These are phyloP conservation scores for Allium fistulosum DNA, from an alignment of 106 monocot species.

Conservation along the genomic window DNA sequence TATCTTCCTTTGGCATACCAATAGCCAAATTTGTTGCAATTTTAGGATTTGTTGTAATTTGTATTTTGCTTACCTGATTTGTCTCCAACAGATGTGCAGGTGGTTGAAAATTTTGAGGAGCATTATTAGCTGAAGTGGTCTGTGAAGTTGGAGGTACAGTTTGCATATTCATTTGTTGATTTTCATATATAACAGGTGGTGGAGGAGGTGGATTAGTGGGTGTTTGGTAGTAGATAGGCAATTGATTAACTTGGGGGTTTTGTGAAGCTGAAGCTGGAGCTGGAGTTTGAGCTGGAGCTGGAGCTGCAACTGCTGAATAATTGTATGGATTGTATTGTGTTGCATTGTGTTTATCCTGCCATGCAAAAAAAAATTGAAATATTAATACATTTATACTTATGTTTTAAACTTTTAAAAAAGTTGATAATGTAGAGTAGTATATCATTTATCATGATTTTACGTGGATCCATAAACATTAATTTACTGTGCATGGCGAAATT, in stretches of 20 bases:
- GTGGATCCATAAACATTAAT: no score
- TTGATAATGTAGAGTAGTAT: no score
- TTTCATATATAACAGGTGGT: slow-evolving; percentile 16
- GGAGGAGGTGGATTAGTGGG: slow-evolving; percentile 24
- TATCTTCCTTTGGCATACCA: slow-evolving; percentile 47
- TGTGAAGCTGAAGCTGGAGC: slow-evolving; percentile 23
- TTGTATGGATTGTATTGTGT: slow-evolving; percentile 11
- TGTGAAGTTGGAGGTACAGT: slow-evolving; percentile 28
- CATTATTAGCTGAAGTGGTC: slow-evolving; percentile 43
- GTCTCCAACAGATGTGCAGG: slow-evolving; percentile 35
- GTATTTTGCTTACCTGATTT: slow-evolving; percentile 66
- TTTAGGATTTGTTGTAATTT: slow-evolving; percentile 96
- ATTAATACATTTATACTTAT: no score
- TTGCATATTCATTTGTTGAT: slow-evolving; percentile 24
- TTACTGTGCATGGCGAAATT: no score
- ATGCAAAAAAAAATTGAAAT: slow-evolving; percentile 3
- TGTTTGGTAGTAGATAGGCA: slow-evolving; percentile 33
- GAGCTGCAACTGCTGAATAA: slow-evolving; percentile 26
- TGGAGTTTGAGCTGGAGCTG: slow-evolving; percentile 10
- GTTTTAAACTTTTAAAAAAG: no score
- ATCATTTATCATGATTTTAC: no score
- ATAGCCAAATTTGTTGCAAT: slow-evolving; percentile 68
- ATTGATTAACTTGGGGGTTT: slow-evolving; percentile 29
- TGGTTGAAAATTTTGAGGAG: slow-evolving; percentile 38
- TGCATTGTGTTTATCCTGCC: slow-evolving; percentile 31